Percentiles rank a stretch among this genome's conserved stretches.
Evolutionary conservation across 1,284 basidiomycete species (phyloP).

Genomic region (Somion occarium): DNA sequence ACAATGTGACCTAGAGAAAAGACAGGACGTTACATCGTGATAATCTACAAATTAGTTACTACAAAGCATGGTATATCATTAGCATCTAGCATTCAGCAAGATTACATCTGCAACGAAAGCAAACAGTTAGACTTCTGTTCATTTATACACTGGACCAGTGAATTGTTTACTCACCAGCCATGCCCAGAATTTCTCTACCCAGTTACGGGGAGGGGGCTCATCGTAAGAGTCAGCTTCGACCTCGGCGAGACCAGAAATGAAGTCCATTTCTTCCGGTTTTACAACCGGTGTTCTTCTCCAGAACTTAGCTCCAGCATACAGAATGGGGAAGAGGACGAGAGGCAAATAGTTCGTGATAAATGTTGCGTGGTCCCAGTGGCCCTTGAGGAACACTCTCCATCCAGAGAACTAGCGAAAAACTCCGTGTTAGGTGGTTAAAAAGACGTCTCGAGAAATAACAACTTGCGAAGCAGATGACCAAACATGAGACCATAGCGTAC

Average conservation of each 20-base stretch:
- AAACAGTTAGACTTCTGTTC: neutral
- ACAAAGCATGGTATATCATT: neutral
- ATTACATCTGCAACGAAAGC: neutral
- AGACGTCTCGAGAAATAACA: neutral
- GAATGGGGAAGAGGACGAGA: constrained; percentile 67
- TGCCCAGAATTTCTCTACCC: constrained; percentile 62
- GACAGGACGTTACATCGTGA: neutral
- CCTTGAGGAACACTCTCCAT: constrained; percentile 73
- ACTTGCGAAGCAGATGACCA: constrained; percentile 68
- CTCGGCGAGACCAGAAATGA: constrained; percentile 64
- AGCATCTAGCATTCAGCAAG: neutral
- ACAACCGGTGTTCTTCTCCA: constrained; percentile 45
- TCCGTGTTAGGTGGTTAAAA: neutral
- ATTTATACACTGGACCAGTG: neutral
- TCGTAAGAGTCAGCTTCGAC: constrained; percentile 66
- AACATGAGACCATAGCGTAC: constrained; percentile 51
- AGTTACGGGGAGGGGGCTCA: constrained; percentile 69
- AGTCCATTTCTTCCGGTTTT: constrained; percentile 70
- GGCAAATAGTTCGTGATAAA: constrained; percentile 71
- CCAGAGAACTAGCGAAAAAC: constrained; percentile 55
- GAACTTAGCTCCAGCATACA: constrained; percentile 60
- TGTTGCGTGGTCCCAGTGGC: constrained; percentile 48
- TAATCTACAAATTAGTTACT: neutral
- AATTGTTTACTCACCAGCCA: constrained; percentile 67
- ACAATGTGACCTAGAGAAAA: too few relatives aligned